Evolutionary conservation across 805 yeast genomes (phyloP).

Genomic region (Lachancea sp.): DNA sequence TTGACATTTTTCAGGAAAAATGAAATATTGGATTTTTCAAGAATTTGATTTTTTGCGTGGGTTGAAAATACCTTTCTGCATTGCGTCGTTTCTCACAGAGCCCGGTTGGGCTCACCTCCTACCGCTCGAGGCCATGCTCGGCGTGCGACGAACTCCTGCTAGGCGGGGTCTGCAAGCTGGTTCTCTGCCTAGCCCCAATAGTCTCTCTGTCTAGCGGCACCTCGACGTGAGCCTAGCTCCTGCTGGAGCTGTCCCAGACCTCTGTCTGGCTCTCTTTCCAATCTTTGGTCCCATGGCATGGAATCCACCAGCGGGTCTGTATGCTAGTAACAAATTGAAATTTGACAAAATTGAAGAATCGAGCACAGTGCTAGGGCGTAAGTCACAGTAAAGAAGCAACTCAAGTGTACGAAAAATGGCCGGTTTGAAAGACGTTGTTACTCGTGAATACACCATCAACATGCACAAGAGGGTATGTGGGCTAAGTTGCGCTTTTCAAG

Average conservation of each 20-base stretch:
- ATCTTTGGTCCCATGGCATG: not conserved
- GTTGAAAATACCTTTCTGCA: not conserved
- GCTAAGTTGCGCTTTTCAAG: not conserved
- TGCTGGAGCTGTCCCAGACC: not conserved
- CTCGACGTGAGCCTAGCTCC: not conserved
- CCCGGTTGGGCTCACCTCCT: not conserved
- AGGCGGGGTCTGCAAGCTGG: not conserved
- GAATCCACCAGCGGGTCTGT: not conserved
- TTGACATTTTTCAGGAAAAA: not conserved
- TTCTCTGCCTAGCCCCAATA: not conserved
- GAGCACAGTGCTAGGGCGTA: not conserved
- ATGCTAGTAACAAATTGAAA: conserved; percentile 10
- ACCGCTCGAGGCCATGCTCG: too few species aligned
- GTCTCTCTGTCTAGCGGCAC: not conserved
- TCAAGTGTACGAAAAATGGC: conserved; percentile 36
- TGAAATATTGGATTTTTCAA: too few species aligned
- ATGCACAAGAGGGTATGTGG: conserved; percentile 95
- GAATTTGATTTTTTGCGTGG: not conserved
- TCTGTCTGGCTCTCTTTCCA: not conserved
- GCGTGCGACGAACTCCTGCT: too few species aligned
- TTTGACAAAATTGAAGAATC: conserved; percentile 10
- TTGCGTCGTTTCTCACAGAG: not conserved
- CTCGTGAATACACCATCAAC: conserved; percentile 99
- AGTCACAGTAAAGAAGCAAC: conserved; percentile 8
- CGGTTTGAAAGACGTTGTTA: conserved; percentile 93